These are phyloP conservation scores for Penicillium steckii DNA, from an alignment of 495 filamentous ascomycete genomes.

Conservation along the genomic window DNA sequence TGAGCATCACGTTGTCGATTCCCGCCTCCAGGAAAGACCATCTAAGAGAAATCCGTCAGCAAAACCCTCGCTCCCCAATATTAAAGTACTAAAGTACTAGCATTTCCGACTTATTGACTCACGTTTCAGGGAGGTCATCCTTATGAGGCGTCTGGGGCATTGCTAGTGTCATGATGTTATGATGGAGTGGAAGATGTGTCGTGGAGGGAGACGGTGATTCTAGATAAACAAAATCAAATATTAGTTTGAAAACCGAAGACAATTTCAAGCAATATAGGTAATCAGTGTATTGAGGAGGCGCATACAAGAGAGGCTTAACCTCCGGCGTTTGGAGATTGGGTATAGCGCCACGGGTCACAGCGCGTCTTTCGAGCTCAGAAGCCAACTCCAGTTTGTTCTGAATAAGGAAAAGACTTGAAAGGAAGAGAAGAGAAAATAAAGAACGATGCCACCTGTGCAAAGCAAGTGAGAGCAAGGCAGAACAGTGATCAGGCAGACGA, in stretches of 20 bases:
- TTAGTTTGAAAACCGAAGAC: neutral
- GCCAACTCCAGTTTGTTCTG: neutral
- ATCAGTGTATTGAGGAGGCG: neutral
- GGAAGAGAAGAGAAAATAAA: neutral
- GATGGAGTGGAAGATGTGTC: neutral
- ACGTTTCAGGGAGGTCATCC: slow-evolving; percentile 85
- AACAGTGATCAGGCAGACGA: neutral
- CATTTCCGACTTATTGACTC: slow-evolving; percentile 48
- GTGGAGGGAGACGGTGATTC: slow-evolving; percentile 2
- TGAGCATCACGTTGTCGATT: slow-evolving; percentile 88
- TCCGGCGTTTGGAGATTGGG: slow-evolving; percentile 3
- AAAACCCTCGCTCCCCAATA: no score
- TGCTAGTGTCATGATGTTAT: slow-evolving; percentile 35
- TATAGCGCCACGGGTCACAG: slow-evolving; percentile 24
- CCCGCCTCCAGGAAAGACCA: slow-evolving; percentile 88
- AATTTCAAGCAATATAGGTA: neutral
- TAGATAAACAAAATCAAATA: neutral
- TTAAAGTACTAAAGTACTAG: no score
- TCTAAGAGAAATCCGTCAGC: slow-evolving; percentile 41
- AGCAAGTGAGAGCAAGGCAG: neutral
- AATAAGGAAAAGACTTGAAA: neutral
- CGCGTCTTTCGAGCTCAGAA: neutral
- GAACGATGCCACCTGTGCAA: neutral
- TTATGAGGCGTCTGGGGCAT: slow-evolving; percentile 59
- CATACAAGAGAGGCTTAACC: slow-evolving; percentile 3